Evolutionary conservation across 441 rosid genomes (phyloP), one percentile per base, ranked within the genome.

Genomic region (Omphalea diandra): DNA sequence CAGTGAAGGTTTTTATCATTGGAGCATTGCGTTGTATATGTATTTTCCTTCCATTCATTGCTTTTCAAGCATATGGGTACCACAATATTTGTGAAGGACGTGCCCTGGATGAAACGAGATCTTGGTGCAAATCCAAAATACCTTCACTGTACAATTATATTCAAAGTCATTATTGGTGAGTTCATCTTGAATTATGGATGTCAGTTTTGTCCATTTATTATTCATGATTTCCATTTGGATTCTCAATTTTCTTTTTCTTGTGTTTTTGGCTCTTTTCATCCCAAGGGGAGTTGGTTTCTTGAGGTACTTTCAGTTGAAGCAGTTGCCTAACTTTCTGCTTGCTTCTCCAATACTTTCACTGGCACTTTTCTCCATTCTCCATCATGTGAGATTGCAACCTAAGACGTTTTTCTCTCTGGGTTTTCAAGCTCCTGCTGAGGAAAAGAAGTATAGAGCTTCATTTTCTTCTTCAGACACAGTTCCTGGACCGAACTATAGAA

Each of bases 231-330:
- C 10, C 27, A 5, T 29, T 17, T 36, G 40, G 12, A 56, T 36
- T n/a, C 44, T 35, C 32, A 9, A 41, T 49, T 40, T 27, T 3
- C 26, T 49, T 32, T 41, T 57, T 72, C 36, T 57, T 33, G 9
- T 65, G 69, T n/a, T n/a, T n/a, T n/a, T n/a, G 33, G 18, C 26
- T 55, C 11, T 67, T 76, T 76, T 47, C 20, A 24, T 80, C 70
- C 74, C 73, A 94, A n/a, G 98, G 96, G 88, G 91, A 76, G 96
- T 87, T 67, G 98, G 98, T 49, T 92, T 94, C 86, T 82, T 94
- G 83, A 87, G 71, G 63, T 92, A 88, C 80, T 94, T 94, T 81
- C 89, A 85, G 63, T 72, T 85, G 22, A 91, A 89, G 74, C 97
- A 92, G 80, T 71, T 92, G 80, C 98, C 98, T 62, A 94, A 92